phyloP scores from a whole-genome alignment of 345 rosid genomes.

The Raphanus raphanistrum region DNA sequence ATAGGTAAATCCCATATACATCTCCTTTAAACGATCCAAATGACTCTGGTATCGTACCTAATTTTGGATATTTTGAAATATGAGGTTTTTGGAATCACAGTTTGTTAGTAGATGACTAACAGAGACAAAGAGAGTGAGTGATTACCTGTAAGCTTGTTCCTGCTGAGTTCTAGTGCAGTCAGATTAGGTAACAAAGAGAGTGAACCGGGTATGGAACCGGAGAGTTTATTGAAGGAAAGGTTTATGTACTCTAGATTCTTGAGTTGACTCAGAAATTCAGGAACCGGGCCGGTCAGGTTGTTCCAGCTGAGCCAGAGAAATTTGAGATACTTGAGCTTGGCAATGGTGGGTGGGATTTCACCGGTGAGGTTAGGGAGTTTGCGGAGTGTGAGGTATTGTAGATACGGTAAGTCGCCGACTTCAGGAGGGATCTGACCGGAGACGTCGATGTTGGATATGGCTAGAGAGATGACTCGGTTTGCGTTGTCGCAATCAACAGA shows the following conservation, averaged over 20 bases:
- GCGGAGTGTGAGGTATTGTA: constrained; percentile 39
- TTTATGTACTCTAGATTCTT: constrained; percentile 50
- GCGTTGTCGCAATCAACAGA: constrained; percentile 53
- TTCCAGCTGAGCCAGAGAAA: constrained; percentile 52
- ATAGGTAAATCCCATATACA: constrained; percentile 40
- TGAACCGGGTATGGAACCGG: constrained; percentile 55
- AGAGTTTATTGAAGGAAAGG: constrained; percentile 56
- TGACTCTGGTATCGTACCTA: neutral
- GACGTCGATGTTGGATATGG: constrained; percentile 48
- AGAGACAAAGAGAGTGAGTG: neutral
- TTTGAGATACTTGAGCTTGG: constrained; percentile 54
- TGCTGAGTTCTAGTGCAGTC: neutral
- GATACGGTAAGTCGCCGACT: constrained; percentile 60
- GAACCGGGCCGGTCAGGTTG: constrained; percentile 52
- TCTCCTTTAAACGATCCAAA: constrained; percentile 7
- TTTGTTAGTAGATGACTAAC: neutral
- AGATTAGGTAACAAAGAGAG: neutral
- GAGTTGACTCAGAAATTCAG: constrained; percentile 46
- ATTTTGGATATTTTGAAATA: too few species aligned
- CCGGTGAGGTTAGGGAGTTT: constrained; percentile 64
- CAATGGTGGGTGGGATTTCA: constrained; percentile 51
- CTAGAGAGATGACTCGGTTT: constrained; percentile 58
- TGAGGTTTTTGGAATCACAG: too few species aligned
- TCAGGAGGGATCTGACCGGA: constrained; percentile 51
- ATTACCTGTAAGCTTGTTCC: neutral